Percentiles rank a stretch among this genome's conserved stretches.
Evolutionary conservation across 495 filamentous ascomycete species (phyloP).

Genomic region (Penicillium macrosclerotiorum): DNA sequence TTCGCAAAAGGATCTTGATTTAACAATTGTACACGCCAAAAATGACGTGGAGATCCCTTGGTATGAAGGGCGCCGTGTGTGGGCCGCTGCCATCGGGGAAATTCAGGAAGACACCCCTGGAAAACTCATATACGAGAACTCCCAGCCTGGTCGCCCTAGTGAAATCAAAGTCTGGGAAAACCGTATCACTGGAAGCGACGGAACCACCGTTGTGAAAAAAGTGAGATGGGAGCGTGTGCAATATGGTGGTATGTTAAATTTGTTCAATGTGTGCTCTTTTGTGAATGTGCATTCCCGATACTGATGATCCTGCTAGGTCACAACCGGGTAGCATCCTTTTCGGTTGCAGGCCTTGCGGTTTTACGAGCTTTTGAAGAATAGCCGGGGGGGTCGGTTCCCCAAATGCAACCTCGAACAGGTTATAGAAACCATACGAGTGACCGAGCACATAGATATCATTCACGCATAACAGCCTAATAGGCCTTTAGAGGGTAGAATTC

Average conservation of each 20-base stretch:
- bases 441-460: too few relatives aligned
- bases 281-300: constrained; percentile 1
- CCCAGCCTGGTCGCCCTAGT: constrained; percentile 26
- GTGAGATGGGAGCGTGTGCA: constrained; percentile 46
- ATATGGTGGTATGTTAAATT: constrained; percentile 44
- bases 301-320: constrained; percentile 32
- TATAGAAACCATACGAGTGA: neutral
- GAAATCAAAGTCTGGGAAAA: constrained; percentile 41
- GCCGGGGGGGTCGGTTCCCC: neutral
- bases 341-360: constrained; percentile 58
- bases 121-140: constrained; percentile 36
- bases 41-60: constrained; percentile 78
- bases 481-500: too few relatives aligned
- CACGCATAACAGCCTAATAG: too few relatives aligned
- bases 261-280: neutral
- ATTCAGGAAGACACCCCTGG: constrained; percentile 55
- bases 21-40: constrained; percentile 73
- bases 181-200: constrained; percentile 23
- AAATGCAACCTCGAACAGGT: neutral
- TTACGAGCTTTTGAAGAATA: constrained; percentile 59
- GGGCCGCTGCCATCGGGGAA: constrained; percentile 43
- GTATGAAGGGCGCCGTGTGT: constrained; percentile 49
- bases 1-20: constrained; percentile 52
- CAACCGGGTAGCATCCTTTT: constrained; percentile 50
- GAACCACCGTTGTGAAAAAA: constrained; percentile 41